phyloP scores from a whole-genome alignment of 768 basidiomycete species.

The Collybia nuda region DNA sequence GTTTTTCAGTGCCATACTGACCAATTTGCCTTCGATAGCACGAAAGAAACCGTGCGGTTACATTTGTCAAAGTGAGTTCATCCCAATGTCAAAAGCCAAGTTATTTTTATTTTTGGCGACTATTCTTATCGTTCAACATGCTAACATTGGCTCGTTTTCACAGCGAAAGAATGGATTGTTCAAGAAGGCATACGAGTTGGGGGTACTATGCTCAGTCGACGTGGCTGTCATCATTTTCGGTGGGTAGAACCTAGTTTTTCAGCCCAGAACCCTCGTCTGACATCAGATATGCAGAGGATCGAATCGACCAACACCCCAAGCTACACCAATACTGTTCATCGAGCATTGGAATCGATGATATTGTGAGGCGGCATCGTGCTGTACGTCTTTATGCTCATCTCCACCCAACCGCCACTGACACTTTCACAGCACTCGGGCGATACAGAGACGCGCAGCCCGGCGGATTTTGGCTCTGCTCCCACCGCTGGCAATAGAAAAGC shows the following conservation, averaged over 20 bases:
- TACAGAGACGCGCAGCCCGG: slow-evolving; percentile 44
- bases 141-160: slow-evolving; percentile 25
- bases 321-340: slow-evolving; percentile 80
- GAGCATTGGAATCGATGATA: slow-evolving; percentile 53
- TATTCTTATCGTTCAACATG: slow-evolving; percentile 56
- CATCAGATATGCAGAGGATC: slow-evolving; percentile 51
- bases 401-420: slow-evolving; percentile 6
- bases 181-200: slow-evolving; percentile 91
- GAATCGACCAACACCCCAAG: slow-evolving; percentile 76
- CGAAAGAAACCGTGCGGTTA: slow-evolving; percentile 89
- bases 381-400: slow-evolving; percentile 24
- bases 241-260: slow-evolving; percentile 14
- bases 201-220: slow-evolving; percentile 85
- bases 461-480: slow-evolving; percentile 41
- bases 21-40: slow-evolving; percentile 49
- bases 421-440: slow-evolving; percentile 45
- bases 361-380: slow-evolving; percentile 66
- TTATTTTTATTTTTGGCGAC: slow-evolving; percentile 31
- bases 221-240: slow-evolving; percentile 88
- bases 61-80: slow-evolving; percentile 72
- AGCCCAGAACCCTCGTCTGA: slow-evolving; percentile 36
- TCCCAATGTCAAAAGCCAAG: slow-evolving; percentile 25
- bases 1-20: no score
- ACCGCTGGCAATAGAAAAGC: slow-evolving; percentile 29
- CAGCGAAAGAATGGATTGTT: slow-evolving; percentile 89